Conservation (phyloP, 495 filamentous ascomycete genomes). For the Jackrogersella multiformis region DNA sequence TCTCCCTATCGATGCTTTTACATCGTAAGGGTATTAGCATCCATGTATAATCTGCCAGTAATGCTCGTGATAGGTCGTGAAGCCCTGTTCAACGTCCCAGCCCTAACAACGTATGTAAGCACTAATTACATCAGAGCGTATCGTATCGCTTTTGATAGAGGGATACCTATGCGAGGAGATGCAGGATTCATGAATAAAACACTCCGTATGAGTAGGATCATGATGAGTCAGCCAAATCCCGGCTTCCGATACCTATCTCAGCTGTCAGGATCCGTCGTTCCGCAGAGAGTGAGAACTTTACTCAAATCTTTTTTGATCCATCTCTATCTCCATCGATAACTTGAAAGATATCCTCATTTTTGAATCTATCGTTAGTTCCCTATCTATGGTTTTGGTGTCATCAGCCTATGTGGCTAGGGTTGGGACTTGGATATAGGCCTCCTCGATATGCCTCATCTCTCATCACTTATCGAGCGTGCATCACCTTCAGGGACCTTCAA, state of each 20-base stretch:
- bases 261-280: not conserved
- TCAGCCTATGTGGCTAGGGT: not conserved
- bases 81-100: constrained; percentile 14
- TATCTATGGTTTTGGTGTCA: constrained; percentile 1
- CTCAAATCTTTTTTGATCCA: constrained; percentile 8
- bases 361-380: not conserved
- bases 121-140: constrained; percentile 13
- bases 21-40: not conserved
- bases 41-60: not conserved
- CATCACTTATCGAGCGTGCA: constrained; percentile 24
- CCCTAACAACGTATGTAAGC: constrained; percentile 19
- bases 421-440: not conserved
- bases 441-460: constrained; percentile 27
- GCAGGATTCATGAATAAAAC: constrained; percentile 2
- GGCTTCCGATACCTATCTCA: constrained; percentile 8
- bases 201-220: constrained; percentile 4
- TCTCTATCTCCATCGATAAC: not conserved
- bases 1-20: not conserved
- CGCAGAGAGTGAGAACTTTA: constrained; percentile 17
- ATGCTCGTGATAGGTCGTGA: constrained; percentile 9
- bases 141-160: not conserved
- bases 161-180: not conserved
- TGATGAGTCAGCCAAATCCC: constrained; percentile 5
- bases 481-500: constrained; percentile 29
- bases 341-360: not conserved